Evolutionary conservation across 1,284 basidiomycete species (phyloP).

Genomic region (Heliocybe sulcata): DNA sequence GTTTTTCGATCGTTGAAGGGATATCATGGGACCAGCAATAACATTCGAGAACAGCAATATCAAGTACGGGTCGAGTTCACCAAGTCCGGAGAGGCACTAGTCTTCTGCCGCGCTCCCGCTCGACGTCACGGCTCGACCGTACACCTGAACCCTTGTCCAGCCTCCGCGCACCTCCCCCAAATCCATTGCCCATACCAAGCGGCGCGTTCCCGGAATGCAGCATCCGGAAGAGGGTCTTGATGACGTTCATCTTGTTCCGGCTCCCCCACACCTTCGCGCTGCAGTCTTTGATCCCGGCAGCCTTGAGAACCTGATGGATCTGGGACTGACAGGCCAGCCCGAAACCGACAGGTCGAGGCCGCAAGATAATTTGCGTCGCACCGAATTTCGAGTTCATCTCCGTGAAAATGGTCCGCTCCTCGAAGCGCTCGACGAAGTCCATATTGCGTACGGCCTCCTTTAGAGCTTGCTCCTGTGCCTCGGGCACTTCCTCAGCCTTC

Average conservation of each 20-base stretch:
- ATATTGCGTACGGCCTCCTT: conserved; percentile 77
- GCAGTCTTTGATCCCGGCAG: conserved; percentile 91
- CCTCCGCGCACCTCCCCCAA: conserved; percentile 64
- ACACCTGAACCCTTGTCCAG: conserved; percentile 64
- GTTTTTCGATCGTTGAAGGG: background rate
- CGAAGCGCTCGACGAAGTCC: conserved; percentile 88
- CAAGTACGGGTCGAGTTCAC: conserved; percentile 12
- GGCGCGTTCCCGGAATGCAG: conserved; percentile 69
- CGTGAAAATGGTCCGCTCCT: conserved; percentile 87
- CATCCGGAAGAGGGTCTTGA: conserved; percentile 56
- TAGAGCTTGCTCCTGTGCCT: conserved; percentile 63
- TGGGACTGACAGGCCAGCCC: conserved; percentile 88
- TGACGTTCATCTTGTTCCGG: conserved; percentile 66
- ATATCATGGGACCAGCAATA: background rate
- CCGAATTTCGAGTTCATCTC: conserved; percentile 84
- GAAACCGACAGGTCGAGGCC: conserved; percentile 90
- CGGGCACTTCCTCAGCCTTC: conserved; percentile 57
- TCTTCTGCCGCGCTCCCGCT: conserved; percentile 67
- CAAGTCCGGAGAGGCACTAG: conserved; percentile 52
- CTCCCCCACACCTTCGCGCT: conserved; percentile 94
- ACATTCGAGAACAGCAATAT: background rate
- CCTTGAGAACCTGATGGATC: conserved; percentile 84
- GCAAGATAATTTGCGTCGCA: conserved; percentile 76
- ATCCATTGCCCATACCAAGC: conserved; percentile 68
- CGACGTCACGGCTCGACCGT: conserved; percentile 54